Base-by-base conservation (phyloP, 805 yeast species). In the Saturnispora halmiae region DNA sequence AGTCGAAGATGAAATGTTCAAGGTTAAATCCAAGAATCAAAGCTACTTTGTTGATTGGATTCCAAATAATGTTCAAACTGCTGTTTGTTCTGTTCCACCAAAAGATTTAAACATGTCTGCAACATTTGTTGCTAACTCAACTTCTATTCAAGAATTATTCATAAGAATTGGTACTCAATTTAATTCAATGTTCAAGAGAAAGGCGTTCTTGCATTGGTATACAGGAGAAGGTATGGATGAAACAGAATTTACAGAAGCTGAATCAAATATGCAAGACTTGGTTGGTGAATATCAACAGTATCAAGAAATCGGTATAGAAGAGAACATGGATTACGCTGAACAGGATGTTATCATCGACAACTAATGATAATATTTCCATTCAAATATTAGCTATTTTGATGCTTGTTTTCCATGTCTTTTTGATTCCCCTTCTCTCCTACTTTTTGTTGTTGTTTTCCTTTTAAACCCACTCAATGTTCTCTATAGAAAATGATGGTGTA, bases 151-250 rank as follows among this genome's bases (percentile, higher is more conserved):
- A 67, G 94, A 86, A 63, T 69, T 87, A 56, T 87, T 87, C 67
- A 77, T 79, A 66, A 80, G 96, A 66, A 82, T 84, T 43, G 90
- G 90, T 49, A 85, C 75, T 54, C 95, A 87, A 66, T 87, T 87
- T 66, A 71, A 80, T 52, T 88, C 87, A 46, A 87, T 87, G 96
- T 87, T 82, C 66, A 76, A 84, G 61, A 84, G 92, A 69, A 82
- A 81, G 64, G 96, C 96, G 49, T 87, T 87, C 77, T 79, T 87
- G 67, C 95, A 87, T 65, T 87, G 96, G 96, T 87, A 85, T 67
- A 83, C 92, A 8, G 74, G 80, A 52, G 96, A 87, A 66, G 96
- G 96, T 69, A 87, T 87, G 96, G 96, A 87, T 58, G 94, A 82
- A 67, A 73, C 79, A 71, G 96, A 87, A 67, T 87, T 87, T 64